These are phyloP conservation scores for Alternaria viburni DNA, from an alignment of 2,329 filamentous ascomycete species.

Conservation along the genomic window DNA sequence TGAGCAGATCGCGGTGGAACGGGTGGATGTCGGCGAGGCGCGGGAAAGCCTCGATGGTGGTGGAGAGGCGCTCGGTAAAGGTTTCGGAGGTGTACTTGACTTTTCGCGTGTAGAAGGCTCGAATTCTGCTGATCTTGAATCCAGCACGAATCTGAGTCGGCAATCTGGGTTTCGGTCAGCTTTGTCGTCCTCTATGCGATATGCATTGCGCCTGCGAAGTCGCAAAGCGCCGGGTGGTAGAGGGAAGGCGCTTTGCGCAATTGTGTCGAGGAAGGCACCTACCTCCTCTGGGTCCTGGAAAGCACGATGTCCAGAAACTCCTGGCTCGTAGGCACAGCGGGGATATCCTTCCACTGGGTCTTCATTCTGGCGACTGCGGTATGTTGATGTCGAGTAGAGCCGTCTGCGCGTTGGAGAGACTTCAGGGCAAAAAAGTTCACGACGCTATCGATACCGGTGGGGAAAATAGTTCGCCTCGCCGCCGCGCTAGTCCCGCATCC, in stretches of 20 bases:
- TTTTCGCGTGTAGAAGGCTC: slow-evolving; percentile 96
- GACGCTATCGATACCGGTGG: slow-evolving; percentile 16
- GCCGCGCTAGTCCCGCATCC: slow-evolving; percentile 7
- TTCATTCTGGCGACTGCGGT: slow-evolving; percentile 41
- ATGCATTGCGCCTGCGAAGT: slow-evolving; percentile 69
- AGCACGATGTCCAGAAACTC: slow-evolving; percentile 98
- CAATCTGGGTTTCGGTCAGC: slow-evolving; percentile 59
- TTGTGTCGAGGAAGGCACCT: slow-evolving; percentile 5
- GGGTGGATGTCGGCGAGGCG: slow-evolving; percentile 93
- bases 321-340: slow-evolving; percentile 86
- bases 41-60: slow-evolving; percentile 88
- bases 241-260: slow-evolving; percentile 5
- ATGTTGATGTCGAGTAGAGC: slow-evolving; percentile 19
- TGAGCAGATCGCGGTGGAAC: slow-evolving; percentile 88
- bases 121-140: slow-evolving; percentile 94
- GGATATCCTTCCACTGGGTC: slow-evolving; percentile 67
- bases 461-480: slow-evolving; percentile 15
- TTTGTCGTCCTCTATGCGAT: not conserved
- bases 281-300: slow-evolving; percentile 62
- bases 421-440: slow-evolving; percentile 22
- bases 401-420: slow-evolving; percentile 18
- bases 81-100: slow-evolving; percentile 95
- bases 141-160: slow-evolving; percentile 95
- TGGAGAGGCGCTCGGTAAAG: slow-evolving; percentile 89
- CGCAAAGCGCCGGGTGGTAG: slow-evolving; percentile 23